These are phyloP conservation scores for Globisporangium solare DNA, from an alignment of 352 stramenopile genomes.

Conservation along the genomic window DNA sequence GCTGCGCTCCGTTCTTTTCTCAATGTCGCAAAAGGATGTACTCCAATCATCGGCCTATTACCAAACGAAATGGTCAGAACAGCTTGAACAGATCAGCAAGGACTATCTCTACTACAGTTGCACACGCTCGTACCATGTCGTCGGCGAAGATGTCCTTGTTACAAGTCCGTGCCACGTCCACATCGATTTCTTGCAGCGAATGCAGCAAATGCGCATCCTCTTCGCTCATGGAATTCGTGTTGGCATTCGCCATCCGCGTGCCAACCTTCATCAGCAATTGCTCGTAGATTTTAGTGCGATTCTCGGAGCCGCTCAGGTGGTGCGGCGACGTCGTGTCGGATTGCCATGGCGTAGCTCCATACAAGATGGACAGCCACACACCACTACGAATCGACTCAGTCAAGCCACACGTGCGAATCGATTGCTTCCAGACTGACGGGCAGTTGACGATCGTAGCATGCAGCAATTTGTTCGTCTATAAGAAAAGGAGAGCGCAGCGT, in stretches of 20 bases:
- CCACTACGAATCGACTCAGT: slow-evolving; percentile 37
- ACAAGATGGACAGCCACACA: slow-evolving; percentile 65
- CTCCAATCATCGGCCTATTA: slow-evolving; percentile 15
- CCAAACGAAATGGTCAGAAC: neutral
- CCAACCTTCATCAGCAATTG: slow-evolving; percentile 57
- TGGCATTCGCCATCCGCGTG: slow-evolving; percentile 28
- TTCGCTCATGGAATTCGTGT: slow-evolving; percentile 18
- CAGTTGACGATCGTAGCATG: slow-evolving; percentile 19
- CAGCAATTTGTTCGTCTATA: slow-evolving; percentile 5
- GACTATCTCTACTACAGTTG: neutral
- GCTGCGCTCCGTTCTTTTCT: neutral
- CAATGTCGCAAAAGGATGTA: neutral
- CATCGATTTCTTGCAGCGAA: slow-evolving; percentile 81
- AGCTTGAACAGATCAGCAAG: neutral
- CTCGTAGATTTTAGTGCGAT: slow-evolving; percentile 53
- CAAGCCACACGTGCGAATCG: slow-evolving; percentile 52
- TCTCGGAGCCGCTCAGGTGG: slow-evolving; percentile 33
- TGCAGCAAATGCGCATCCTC: slow-evolving; percentile 49
- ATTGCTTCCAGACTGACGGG: slow-evolving; percentile 71
- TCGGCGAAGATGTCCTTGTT: slow-evolving; percentile 47
- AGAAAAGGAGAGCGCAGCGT: too few species aligned
- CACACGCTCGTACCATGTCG: slow-evolving; percentile 15
- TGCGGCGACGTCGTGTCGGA: slow-evolving; percentile 31
- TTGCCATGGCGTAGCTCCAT: slow-evolving; percentile 50
- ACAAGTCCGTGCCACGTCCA: slow-evolving; percentile 74